A percentile compares a stretch with the other conserved stretches of the same genome.
These are phyloP conservation scores for Spathaspora sp. DNA, from an alignment of 1,139 yeast species.

Conservation along the genomic window DNA sequence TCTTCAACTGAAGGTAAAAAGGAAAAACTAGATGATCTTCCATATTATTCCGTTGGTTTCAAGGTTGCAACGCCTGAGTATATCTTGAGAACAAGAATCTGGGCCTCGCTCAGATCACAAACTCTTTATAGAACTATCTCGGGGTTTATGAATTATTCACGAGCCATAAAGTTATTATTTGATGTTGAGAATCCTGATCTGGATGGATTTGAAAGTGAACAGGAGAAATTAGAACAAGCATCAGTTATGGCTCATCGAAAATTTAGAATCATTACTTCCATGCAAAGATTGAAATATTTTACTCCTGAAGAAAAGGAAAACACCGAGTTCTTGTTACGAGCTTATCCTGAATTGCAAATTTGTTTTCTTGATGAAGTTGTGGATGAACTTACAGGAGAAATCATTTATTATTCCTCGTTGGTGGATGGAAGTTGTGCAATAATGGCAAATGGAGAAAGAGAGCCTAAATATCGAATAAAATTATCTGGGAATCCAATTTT, in stretches of 20 bases:
- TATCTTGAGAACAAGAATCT: conserved; percentile 51
- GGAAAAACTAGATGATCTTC: conserved; percentile 35
- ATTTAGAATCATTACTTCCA: conserved; percentile 45
- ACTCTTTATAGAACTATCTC: conserved; percentile 55
- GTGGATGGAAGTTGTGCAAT: conserved; percentile 48
- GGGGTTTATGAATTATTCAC: conserved; percentile 57
- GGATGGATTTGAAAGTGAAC: conserved; percentile 23
- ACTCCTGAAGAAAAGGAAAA: conserved; percentile 36
- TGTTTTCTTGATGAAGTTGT: conserved; percentile 40
- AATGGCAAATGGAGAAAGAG: conserved; percentile 31
- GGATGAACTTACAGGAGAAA: conserved; percentile 24
- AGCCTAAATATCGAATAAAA: conserved; percentile 44
- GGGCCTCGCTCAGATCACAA: conserved; percentile 60
- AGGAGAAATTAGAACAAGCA: conserved; percentile 35
- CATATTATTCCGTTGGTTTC: conserved; percentile 51
- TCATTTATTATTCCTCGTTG: conserved; percentile 32
- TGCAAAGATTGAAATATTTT: conserved; percentile 42
- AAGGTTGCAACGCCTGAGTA: conserved; percentile 56
- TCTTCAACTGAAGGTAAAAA: conserved; percentile 22
- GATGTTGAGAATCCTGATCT: conserved; percentile 39
- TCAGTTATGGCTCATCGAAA: conserved; percentile 43
- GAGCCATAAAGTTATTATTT: conserved; percentile 49
- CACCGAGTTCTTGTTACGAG: conserved; percentile 35
- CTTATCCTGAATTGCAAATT: conserved; percentile 48
- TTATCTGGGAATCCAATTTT: conserved; percentile 55